These are phyloP conservation scores for Parastagonospora avenae DNA, from an alignment of 2,329 filamentous ascomycete species.

Conservation along the genomic window DNA sequence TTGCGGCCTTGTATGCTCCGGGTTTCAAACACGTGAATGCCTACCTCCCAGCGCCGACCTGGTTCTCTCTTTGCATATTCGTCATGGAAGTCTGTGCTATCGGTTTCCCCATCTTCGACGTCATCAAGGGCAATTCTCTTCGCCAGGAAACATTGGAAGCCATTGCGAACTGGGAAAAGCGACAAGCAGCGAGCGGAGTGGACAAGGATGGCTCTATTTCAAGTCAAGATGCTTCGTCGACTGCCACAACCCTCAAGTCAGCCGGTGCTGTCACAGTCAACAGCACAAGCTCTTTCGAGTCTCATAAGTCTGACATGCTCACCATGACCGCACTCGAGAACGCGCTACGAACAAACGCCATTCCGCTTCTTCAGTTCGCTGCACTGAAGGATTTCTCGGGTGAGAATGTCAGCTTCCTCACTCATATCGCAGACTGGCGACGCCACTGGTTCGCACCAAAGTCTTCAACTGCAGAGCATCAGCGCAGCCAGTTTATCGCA, in stretches of 20 bases:
- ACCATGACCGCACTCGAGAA: constrained; percentile 44
- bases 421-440: constrained; percentile 40
- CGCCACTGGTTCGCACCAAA: constrained; percentile 34
- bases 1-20: constrained; percentile 39
- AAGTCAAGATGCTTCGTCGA: constrained; percentile 19
- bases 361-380: constrained; percentile 40
- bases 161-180: constrained; percentile 40
- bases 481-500: constrained; percentile 32
- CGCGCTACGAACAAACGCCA: constrained; percentile 35
- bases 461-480: constrained; percentile 25
- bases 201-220: constrained; percentile 16
- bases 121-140: constrained; percentile 33
- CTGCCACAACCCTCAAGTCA: constrained; percentile 23
- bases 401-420: constrained; percentile 44
- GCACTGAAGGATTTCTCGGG: constrained; percentile 43
- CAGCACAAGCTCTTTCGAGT: constrained; percentile 29
- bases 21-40: constrained; percentile 31
- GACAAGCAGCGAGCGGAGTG: constrained; percentile 19
- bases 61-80: constrained; percentile 41
- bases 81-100: constrained; percentile 40
- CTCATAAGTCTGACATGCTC: constrained; percentile 36
- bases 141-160: constrained; percentile 41
- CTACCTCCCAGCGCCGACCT: constrained; percentile 32
- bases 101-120: constrained; percentile 36
- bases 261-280: constrained; percentile 9